Base-by-base conservation (phyloP, 139 green algal species). In the Marvania coccoides region DNA sequence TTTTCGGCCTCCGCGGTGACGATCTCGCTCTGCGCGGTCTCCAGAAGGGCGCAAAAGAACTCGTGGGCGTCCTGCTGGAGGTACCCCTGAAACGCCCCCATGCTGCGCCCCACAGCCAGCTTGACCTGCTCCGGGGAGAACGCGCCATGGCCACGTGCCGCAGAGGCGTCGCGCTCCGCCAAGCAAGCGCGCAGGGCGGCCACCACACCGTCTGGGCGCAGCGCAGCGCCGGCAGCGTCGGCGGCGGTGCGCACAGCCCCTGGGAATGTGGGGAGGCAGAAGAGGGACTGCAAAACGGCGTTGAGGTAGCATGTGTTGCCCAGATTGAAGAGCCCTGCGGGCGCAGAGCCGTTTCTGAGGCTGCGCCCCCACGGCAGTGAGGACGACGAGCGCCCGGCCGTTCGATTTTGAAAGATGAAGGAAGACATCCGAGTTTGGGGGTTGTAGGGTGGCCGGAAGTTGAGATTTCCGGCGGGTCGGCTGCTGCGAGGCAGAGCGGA, bases 281-380 rank as follows among this genome's bases (percentile, higher is more conserved):
- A 36, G 10, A 56, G 37, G 35, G 1, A 6, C 85, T 97, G 85
- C 57, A 97, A 71, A 14, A 95, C 80, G 39, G 82, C 87, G 77
- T 90, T 96, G 80, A 97, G 89, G 79, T 97, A 97, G 82, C 91
- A 97, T 2, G 91, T 97, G 80, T 96, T 96, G 66, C 91, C 91
- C 33, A 97, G 74, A 79, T 97, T 97, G 66, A 84, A 84, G 14
- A 97, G 70, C 2, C 91, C 91, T 19, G 33, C 47, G 0, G 53
- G 70, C 33, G 47, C 26, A 19, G 9, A 3, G 33, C 45, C 31
- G 31, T 33, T 26, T 34, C 23, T 47, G 35, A 24, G 13, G 23
- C 56, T 34, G 14, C 36, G 56, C 24, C 23, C 35, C 59, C 15
- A n/a, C n/a, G n/a, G n/a, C n/a, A n/a, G n/a, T n/a, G n/a, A n/a